Conservation (phyloP, 1,284 basidiomycete genomes). For the Cystobasidiaceae sp. region DNA sequence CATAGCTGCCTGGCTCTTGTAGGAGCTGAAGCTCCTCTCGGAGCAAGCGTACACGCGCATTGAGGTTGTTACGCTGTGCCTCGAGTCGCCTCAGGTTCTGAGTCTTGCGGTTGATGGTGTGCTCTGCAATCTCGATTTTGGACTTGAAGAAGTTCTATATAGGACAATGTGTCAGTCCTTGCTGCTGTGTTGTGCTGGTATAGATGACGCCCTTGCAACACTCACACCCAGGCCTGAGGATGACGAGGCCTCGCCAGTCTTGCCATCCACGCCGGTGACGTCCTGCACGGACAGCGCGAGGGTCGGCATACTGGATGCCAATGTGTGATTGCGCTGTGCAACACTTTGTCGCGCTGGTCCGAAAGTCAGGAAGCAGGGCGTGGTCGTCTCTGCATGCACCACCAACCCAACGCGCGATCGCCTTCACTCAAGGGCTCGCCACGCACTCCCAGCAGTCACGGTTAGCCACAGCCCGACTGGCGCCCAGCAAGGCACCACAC, state of each 20-base stretch:
- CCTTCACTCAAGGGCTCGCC: too few relatives aligned
- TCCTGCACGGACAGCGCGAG: slow-evolving; percentile 13
- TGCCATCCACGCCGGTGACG: slow-evolving; percentile 10
- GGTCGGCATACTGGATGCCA: slow-evolving; percentile 9
- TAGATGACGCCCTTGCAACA: background rate
- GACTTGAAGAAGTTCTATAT: slow-evolving; percentile 70
- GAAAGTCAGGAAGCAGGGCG: too few relatives aligned
- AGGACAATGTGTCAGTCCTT: background rate
- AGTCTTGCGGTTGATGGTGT: slow-evolving; percentile 90
- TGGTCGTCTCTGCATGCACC: too few relatives aligned
- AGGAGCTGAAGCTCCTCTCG: slow-evolving; percentile 90
- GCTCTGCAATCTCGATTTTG: slow-evolving; percentile 88
- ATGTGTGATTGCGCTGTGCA: background rate
- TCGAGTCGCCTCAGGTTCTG: slow-evolving; percentile 93
- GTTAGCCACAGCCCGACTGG: background rate
- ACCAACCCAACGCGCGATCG: too few relatives aligned
- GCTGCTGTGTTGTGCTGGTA: background rate
- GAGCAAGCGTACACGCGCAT: slow-evolving; percentile 84
- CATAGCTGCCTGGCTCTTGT: slow-evolving; percentile 95
- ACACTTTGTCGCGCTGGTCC: too few relatives aligned
- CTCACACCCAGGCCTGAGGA: slow-evolving; percentile 26
- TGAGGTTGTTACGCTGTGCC: slow-evolving; percentile 92
- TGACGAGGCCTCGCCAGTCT: slow-evolving; percentile 6
- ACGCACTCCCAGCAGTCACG: background rate
- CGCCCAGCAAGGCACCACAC: background rate